Conservation (phyloP, 2,329 filamentous ascomycete species). For the Aaosphaeria arxii region DNA sequence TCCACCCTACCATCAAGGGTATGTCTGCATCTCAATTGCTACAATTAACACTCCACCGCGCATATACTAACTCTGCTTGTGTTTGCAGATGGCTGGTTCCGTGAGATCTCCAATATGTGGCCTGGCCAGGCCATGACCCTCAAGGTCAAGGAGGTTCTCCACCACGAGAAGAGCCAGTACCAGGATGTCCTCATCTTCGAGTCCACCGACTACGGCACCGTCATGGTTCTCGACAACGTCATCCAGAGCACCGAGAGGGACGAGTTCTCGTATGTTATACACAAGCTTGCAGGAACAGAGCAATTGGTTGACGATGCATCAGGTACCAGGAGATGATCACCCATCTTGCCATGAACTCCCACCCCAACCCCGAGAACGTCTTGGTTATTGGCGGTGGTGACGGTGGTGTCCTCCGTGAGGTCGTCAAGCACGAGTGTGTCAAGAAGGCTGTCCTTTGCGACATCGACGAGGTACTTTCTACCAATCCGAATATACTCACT, state of each 20-base stretch:
- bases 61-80: background rate
- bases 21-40: slow-evolving; percentile 15
- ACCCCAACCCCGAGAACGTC: slow-evolving; percentile 97
- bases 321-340: slow-evolving; percentile 99
- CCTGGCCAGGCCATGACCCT: slow-evolving; percentile 96
- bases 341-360: slow-evolving; percentile 95
- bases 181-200: slow-evolving; percentile 99
- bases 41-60: background rate
- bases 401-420: slow-evolving; percentile 94
- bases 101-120: slow-evolving; percentile 99
- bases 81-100: slow-evolving; percentile 96
- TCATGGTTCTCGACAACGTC: slow-evolving; percentile 96
- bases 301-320: slow-evolving; percentile 12
- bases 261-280: slow-evolving; percentile 74
- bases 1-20: slow-evolving; percentile 76
- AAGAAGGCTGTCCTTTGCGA: slow-evolving; percentile 97
- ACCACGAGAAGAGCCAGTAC: slow-evolving; percentile 99
- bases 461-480: slow-evolving; percentile 75
- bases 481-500: background rate
- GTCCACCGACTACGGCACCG: slow-evolving; percentile 93
- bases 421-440: slow-evolving; percentile 97
- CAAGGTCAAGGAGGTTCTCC: slow-evolving; percentile 87
- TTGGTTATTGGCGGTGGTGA: slow-evolving; percentile 98
- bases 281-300: background rate
- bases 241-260: slow-evolving; percentile 98